A percentile compares a stretch with the other conserved stretches of the same genome.
These are phyloP conservation scores for Termitomyces sp. DNA, from an alignment of 768 basidiomycete genomes.

Conservation along the genomic window DNA sequence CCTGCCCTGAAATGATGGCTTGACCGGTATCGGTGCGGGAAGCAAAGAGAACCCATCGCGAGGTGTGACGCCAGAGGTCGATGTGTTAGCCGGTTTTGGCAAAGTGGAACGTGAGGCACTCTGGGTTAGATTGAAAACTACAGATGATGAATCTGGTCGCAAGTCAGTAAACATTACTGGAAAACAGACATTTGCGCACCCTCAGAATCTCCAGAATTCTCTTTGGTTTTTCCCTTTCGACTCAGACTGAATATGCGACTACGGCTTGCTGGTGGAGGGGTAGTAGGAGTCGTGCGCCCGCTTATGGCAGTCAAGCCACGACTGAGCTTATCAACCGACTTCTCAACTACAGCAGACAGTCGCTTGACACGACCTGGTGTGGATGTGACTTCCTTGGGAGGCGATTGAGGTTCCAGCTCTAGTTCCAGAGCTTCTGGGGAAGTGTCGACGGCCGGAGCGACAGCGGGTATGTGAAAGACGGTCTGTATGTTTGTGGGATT, in stretches of 20 bases:
- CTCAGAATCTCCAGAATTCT: constrained; percentile 29
- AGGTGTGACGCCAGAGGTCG: constrained; percentile 12
- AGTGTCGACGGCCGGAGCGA: constrained; percentile 25
- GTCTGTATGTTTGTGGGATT: constrained; percentile 19
- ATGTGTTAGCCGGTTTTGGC: constrained; percentile 11
- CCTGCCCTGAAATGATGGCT: background rate
- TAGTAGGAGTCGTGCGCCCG: constrained; percentile 21
- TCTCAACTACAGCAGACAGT: constrained; percentile 42
- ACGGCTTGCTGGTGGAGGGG: constrained; percentile 30
- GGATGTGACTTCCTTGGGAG: constrained; percentile 21
- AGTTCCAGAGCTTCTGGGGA: constrained; percentile 27
- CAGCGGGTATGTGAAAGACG: constrained; percentile 18
- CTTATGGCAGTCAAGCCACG: constrained; percentile 46
- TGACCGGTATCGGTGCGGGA: constrained; percentile 16
- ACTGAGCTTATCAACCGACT: constrained; percentile 55
- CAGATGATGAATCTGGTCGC: constrained; percentile 17
- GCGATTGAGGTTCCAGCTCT: constrained; percentile 20
- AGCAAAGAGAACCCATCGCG: constrained; percentile 45
- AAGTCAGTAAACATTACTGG: constrained; percentile 5
- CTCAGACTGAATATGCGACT: constrained; percentile 54
- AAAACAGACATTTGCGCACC: constrained; percentile 14
- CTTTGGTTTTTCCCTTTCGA: constrained; percentile 46
- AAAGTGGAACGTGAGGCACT: constrained; percentile 29
- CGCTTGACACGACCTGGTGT: constrained; percentile 48
- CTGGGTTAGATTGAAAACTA: constrained; percentile 24